phyloP scores from a whole-genome alignment of 2,329 filamentous ascomycete genomes.

The Botrytis porri region DNA sequence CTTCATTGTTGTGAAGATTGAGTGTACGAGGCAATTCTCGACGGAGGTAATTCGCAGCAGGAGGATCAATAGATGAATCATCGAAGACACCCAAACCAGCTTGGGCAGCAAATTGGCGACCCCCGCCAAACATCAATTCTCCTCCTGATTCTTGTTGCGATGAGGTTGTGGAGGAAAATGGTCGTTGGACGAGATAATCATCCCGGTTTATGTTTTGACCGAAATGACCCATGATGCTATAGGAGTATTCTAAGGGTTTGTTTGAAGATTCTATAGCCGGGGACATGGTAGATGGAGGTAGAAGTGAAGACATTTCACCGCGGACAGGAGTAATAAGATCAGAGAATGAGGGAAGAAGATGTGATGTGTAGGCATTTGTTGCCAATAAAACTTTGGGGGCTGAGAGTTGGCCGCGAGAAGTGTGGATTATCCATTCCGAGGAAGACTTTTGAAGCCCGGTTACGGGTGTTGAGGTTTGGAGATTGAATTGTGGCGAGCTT shows the following conservation, averaged over 20 bases:
- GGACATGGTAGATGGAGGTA: slow-evolving; percentile 48
- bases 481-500: slow-evolving; percentile 53
- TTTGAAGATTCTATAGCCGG: slow-evolving; percentile 18
- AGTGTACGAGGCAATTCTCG: slow-evolving; percentile 31
- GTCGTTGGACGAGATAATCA: slow-evolving; percentile 73
- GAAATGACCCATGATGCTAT: slow-evolving; percentile 57
- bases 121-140: slow-evolving; percentile 70
- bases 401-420: slow-evolving; percentile 63
- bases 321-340: slow-evolving; percentile 74
- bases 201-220: slow-evolving; percentile 50
- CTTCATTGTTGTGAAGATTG: slow-evolving; percentile 37
- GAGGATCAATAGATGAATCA: slow-evolving; percentile 56
- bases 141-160: slow-evolving; percentile 40
- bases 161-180: slow-evolving; percentile 41
- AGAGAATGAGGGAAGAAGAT: slow-evolving; percentile 65
- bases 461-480: slow-evolving; percentile 72
- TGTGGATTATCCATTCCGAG: slow-evolving; percentile 59
- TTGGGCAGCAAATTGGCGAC: slow-evolving; percentile 54
- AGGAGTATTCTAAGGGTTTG: slow-evolving; percentile 38
- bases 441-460: slow-evolving; percentile 44
- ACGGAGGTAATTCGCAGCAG: slow-evolving; percentile 36
- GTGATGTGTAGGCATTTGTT: slow-evolving; percentile 81
- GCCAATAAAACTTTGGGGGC: slow-evolving; percentile 68
- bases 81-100: slow-evolving; percentile 56
- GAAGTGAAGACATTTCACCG: slow-evolving; percentile 67